phyloP scores from a whole-genome alignment of 2,329 filamentous ascomycete genomes.

The Eutypella sp. region DNA sequence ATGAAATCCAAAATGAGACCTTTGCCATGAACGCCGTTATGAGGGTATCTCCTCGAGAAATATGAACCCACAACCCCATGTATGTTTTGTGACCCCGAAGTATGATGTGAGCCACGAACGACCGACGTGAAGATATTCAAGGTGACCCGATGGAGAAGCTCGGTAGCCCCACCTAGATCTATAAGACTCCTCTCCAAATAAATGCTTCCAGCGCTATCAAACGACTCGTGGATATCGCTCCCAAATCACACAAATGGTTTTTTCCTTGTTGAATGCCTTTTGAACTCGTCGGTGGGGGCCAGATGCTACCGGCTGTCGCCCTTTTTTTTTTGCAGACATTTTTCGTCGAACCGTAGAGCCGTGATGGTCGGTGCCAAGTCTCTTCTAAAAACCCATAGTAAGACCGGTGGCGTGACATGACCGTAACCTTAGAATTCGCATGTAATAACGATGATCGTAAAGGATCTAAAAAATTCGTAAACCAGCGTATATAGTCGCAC shows the following conservation, averaged over 20 bases:
- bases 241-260: constrained; percentile 13
- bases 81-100: constrained; percentile 12
- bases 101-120: constrained; percentile 18
- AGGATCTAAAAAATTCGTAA: constrained; percentile 19
- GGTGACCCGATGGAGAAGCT: constrained; percentile 19
- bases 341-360: constrained; percentile 12
- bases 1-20: constrained; percentile 3
- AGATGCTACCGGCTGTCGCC: constrained; percentile 5
- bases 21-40: constrained; percentile 24
- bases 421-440: constrained; percentile 16
- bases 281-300: constrained; percentile 12
- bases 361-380: constrained; percentile 16
- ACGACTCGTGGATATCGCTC: constrained; percentile 18
- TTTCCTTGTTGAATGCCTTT: constrained; percentile 9
- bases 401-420: constrained; percentile 17
- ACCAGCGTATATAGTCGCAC: constrained; percentile 13
- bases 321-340: constrained; percentile 19
- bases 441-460: constrained; percentile 17
- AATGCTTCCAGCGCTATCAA: constrained; percentile 22
- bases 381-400: constrained; percentile 17
- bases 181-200: constrained; percentile 22
- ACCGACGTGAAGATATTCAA: constrained; percentile 19
- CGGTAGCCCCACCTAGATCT: constrained; percentile 19
- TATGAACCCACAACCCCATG: constrained; percentile 12
- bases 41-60: constrained; percentile 27